Evolutionary conservation across 2,329 filamentous ascomycete genomes (phyloP), one percentile per base, ranked within the genome.

Genomic region (Scleromitrula shiraiana): DNA sequence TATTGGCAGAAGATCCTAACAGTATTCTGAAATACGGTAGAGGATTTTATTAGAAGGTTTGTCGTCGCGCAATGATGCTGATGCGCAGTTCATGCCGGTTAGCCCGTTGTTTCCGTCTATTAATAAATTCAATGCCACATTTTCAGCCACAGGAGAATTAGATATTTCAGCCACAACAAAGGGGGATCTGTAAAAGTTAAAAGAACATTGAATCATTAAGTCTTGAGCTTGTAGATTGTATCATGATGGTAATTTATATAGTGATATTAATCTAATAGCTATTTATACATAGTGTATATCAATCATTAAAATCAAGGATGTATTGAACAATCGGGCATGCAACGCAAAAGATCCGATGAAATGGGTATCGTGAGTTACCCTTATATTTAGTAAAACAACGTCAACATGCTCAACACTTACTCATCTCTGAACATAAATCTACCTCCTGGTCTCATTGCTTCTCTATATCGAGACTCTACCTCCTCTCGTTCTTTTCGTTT

Each of bases 351-450:
- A n/a, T n/a, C n/a, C n/a, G n/a, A n/a, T n/a, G n/a, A n/a, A n/a
- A 14, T 6, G 26, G 24, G 24, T 46, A 36, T 44, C 32, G 8
- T 19, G 7, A n/a, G n/a, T n/a, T n/a, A n/a, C n/a, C n/a, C n/a
- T n/a, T n/a, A n/a, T n/a, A n/a, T n/a, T n/a, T n/a, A n/a, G n/a
- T n/a, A 14, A 2, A 23, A 8, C 24, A 41, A 3, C 4, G 20
- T 10, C 19, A 12, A 35, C 12, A 5, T 23, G 3, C 9, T 22
- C n/a, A 41, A 43, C 33, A 27, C 27, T 57, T 39, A 59, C 65
- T 95, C 90, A 64, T 96, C 90, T 55, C 78, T 77, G 61, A 95
- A 96, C 5, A 85, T 64, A 83, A 86, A 97, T 53, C 76, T 73
- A 0, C 90, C 90, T 5, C 78, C 80, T 2, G 78, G 76, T 26